phyloP scores from a whole-genome alignment of 2,329 filamentous ascomycete genomes.

The Venturiaceae sp. region DNA sequence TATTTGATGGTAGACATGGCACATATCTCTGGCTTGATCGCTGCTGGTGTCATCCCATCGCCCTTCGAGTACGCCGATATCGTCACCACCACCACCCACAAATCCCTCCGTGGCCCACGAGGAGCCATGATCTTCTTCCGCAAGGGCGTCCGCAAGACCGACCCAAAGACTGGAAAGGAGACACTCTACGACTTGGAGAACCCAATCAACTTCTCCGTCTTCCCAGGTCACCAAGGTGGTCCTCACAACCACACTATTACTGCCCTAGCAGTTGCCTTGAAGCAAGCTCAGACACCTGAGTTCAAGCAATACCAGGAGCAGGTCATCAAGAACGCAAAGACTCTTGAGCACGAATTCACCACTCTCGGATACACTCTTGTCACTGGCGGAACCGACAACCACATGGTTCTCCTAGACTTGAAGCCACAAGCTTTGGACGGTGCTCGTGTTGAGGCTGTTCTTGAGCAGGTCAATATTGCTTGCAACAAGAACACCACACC shows the following conservation, averaged over 20 bases:
- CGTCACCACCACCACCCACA: constrained; percentile 96
- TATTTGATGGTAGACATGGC: constrained; percentile 96
- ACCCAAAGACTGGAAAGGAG: constrained; percentile 78
- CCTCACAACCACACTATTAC: constrained; percentile 99
- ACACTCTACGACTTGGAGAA: constrained; percentile 82
- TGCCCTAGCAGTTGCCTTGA: constrained; percentile 84
- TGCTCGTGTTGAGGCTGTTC: constrained; percentile 76
- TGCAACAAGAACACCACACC: constrained; percentile 99
- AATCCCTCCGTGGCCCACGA: constrained; percentile 87
- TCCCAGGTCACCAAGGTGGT: constrained; percentile 95
- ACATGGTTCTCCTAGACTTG: constrained; percentile 86
- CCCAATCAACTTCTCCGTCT: constrained; percentile 93
- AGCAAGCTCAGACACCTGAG: constrained; percentile 81
- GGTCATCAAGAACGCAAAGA: constrained; percentile 84
- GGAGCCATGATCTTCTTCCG: constrained; percentile 99
- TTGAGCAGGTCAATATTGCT: constrained; percentile 91
- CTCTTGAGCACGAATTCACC: constrained; percentile 61
- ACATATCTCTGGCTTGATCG: constrained; percentile 89
- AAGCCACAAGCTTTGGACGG: constrained; percentile 84
- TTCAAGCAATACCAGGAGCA: constrained; percentile 90
- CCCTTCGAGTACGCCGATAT: constrained; percentile 88
- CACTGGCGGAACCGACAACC: constrained; percentile 91
- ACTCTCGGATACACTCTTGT: constrained; percentile 77
- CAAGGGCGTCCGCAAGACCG: constrained; percentile 74
- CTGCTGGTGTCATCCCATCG: constrained; percentile 80